Evolutionary conservation across 2,329 filamentous ascomycete species (phyloP).

Genomic region (Myriangium duriaei): DNA sequence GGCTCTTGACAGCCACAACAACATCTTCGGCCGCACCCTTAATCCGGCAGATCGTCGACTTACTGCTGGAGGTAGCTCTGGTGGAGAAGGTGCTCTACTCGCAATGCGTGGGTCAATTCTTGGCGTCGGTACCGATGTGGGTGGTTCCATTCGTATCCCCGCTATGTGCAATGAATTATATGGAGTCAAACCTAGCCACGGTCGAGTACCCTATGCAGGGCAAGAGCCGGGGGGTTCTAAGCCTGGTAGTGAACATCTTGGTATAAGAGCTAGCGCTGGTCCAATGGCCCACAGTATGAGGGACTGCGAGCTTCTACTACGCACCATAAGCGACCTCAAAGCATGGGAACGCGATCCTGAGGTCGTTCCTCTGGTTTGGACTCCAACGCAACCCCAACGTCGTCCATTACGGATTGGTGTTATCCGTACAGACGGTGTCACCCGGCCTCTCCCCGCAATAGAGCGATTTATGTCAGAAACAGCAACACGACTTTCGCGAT

Average conservation of each 20-base stretch:
- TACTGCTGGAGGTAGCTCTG: conserved; percentile 41
- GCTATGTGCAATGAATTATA: conserved; percentile 39
- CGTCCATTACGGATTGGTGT: conserved; percentile 33
- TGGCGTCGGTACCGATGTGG: conserved; percentile 43
- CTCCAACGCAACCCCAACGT: conserved; percentile 15
- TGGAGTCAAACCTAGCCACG: conserved; percentile 33
- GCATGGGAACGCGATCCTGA: conserved; percentile 39
- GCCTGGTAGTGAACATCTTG: conserved; percentile 35
- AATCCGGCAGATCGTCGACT: conserved; percentile 37
- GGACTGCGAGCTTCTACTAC: conserved; percentile 42
- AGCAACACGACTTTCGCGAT: conserved; percentile 22
- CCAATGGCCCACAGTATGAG: conserved; percentile 36
- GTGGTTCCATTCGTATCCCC: conserved; percentile 41
- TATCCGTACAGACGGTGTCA: conserved; percentile 41
- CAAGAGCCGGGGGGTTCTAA: conserved; percentile 36
- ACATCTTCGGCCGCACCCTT: conserved; percentile 35
- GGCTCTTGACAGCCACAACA: conserved; percentile 41
- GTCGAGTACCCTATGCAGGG: conserved; percentile 40
- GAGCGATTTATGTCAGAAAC: conserved; percentile 34
- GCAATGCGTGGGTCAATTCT: conserved; percentile 36
- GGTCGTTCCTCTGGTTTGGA: conserved; percentile 29
- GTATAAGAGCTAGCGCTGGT: conserved; percentile 32
- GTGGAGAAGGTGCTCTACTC: conserved; percentile 41
- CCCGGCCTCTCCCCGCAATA: conserved; percentile 41
- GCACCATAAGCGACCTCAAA: conserved; percentile 39